These are phyloP conservation scores for Posidonia australis DNA, from an alignment of 106 monocot species.

Conservation along the genomic window DNA sequence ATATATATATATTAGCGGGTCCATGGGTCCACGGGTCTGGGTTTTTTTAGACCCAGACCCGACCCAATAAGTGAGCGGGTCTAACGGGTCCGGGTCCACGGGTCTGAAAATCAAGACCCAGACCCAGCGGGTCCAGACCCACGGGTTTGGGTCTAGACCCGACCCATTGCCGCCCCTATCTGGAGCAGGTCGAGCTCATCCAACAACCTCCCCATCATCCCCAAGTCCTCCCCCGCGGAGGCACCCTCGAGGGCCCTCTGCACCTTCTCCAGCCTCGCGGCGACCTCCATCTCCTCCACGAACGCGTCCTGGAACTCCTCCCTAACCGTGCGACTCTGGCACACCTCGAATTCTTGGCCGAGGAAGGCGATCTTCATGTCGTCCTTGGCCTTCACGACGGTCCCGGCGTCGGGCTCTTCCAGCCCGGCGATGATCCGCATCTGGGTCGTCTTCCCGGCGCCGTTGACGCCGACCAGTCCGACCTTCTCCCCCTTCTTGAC, in stretches of 20 bases:
- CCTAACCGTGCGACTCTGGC: conserved; percentile 56
- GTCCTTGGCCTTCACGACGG: conserved; percentile 63
- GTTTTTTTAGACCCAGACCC: too few species aligned
- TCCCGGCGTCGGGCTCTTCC: conserved; percentile 82
- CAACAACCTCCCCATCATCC: conserved; percentile 77
- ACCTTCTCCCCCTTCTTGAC: conserved; percentile 96
- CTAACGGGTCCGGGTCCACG: too few species aligned
- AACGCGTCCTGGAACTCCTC: conserved; percentile 92
- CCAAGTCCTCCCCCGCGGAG: conserved; percentile 67
- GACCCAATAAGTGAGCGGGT: too few species aligned
- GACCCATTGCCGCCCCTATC: too few species aligned
- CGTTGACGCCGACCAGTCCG: conserved; percentile 90
- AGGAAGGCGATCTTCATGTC: too few species aligned
- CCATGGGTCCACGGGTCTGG: too few species aligned
- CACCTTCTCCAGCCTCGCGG: conserved; percentile 71
- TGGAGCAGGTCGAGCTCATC: conserved; percentile 95
- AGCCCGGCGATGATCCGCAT: conserved; percentile 77
- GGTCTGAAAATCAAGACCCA: too few species aligned
- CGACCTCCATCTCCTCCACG: conserved; percentile 89
- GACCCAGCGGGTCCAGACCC: too few species aligned
- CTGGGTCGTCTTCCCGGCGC: conserved; percentile 97
- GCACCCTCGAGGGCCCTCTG: conserved; percentile 81
- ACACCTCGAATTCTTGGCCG: too few species aligned
- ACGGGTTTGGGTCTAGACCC: too few species aligned
- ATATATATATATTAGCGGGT: too few species aligned